Base-by-base conservation (phyloP, 176 grass and related monocot genomes). In the Dendrocalamus sinicus region DNA sequence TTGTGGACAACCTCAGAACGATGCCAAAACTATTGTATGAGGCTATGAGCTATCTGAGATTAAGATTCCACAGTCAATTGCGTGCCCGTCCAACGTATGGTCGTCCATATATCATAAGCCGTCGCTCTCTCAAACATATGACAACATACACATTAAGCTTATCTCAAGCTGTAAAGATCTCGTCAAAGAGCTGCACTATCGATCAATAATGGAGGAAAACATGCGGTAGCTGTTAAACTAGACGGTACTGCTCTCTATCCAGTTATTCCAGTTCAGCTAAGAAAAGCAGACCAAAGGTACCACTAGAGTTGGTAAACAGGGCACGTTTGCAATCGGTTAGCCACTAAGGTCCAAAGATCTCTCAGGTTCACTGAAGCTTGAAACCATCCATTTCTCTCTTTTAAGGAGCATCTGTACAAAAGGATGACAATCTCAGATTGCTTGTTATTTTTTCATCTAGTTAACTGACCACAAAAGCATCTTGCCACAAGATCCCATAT, bases 181-280 rank as follows among this genome's bases (percentile, higher is more conserved):
- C 14, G 28, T 76, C 72, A 88, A 77, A 50, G 79, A 82, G 40
- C 52, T 60, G 51, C 62, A 39, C 24, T 85, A 81, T 66, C 32
- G 5, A 60, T 60, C 80, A 87, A 90, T 84, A 80, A 87, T 84
- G 68, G 80, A 80, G 75, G 13, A 78, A 87, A 87, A 87, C 68
- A 91, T 91, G 80, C 7, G 23, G 59, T 67, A 58, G 43, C 80
- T 69, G 60, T 87, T 80, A 73, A 73, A 90, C 70, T 74, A 74
- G 60, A 59, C 75, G 62, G 73, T 32, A 78, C 59, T 51, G 8
- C 0, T 68, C 50, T 3, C 80, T 91, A 87, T 87, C 75, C 81
- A 75, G 75, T 83, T 87, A 91, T 84, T 75, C 80, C 80, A 91
- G 81, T 87, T 91, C 80, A 91, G 51, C 81, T 69, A 84, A 68